These are phyloP conservation scores for Sisymbrium irio DNA, from an alignment of 345 rosid species.

Conservation along the genomic window DNA sequence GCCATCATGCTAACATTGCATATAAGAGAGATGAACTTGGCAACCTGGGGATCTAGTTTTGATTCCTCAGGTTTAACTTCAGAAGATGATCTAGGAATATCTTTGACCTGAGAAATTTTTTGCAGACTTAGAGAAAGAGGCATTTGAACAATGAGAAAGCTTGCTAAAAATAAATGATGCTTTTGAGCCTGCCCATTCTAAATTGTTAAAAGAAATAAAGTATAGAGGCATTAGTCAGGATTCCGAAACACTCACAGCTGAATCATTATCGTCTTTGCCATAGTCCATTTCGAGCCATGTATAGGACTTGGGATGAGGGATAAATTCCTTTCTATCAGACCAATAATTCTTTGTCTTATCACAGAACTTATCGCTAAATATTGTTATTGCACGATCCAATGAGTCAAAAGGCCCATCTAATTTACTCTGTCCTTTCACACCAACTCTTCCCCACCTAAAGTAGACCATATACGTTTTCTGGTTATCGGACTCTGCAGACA, in stretches of 20 bases:
- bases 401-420: slow-evolving; percentile 63
- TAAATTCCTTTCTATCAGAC: slow-evolving; percentile 57
- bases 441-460: slow-evolving; percentile 93
- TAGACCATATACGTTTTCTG: slow-evolving; percentile 61
- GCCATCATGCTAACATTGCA: slow-evolving; percentile 90
- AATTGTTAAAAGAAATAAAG: not conserved
- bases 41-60: slow-evolving; percentile 63
- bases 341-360: slow-evolving; percentile 68
- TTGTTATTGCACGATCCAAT: slow-evolving; percentile 46
- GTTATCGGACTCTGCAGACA: slow-evolving; percentile 69
- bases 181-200: not conserved
- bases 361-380: slow-evolving; percentile 62
- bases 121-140: slow-evolving; percentile 16
- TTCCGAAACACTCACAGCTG: slow-evolving; percentile 48
- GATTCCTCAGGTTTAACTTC: slow-evolving; percentile 58
- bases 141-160: not conserved
- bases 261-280: slow-evolving; percentile 44
- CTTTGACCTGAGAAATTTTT: slow-evolving; percentile 41
- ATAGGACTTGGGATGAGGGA: slow-evolving; percentile 55
- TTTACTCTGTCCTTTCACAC: slow-evolving; percentile 80
- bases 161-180: not conserved
- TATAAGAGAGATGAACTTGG: slow-evolving; percentile 76
- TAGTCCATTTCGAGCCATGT: slow-evolving; percentile 88
- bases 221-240: not conserved
- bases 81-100: slow-evolving; percentile 33